phyloP scores from a whole-genome alignment of 2,329 filamentous ascomycete genomes.

The Aspergillus caelatus region DNA sequence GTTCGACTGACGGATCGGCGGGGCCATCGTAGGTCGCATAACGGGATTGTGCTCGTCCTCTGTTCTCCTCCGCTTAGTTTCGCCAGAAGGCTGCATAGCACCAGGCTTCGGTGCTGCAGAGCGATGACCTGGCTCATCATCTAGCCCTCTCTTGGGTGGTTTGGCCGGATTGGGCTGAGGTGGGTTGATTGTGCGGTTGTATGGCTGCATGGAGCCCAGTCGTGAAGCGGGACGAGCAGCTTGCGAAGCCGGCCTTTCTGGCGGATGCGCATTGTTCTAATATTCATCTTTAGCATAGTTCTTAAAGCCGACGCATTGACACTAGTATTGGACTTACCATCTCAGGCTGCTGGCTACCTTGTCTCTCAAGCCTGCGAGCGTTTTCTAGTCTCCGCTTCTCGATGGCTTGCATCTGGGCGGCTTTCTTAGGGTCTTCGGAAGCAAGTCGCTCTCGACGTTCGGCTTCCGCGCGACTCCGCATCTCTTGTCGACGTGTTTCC shows the following conservation, averaged over 20 bases:
- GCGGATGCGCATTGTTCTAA: conserved; percentile 29
- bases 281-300: conserved; percentile 7
- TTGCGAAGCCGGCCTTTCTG: conserved; percentile 33
- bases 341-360: conserved; percentile 48
- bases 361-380: conserved; percentile 48
- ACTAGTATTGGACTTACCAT: conserved; percentile 31
- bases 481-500: conserved; percentile 64
- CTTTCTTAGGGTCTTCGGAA: conserved; percentile 66
- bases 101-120: conserved; percentile 41
- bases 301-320: background rate
- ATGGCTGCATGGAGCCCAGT: conserved; percentile 55
- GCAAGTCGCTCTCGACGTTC: conserved; percentile 51
- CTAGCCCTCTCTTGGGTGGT: conserved; percentile 72
- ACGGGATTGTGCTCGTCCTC: conserved; percentile 68
- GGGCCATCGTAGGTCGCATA: conserved; percentile 72
- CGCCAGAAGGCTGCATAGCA: conserved; percentile 65
- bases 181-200: conserved; percentile 63
- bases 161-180: conserved; percentile 70
- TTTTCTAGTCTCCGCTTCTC: conserved; percentile 55
- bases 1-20: conserved; percentile 80
- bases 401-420: conserved; percentile 63
- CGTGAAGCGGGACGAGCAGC: conserved; percentile 55
- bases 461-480: conserved; percentile 63
- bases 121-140: conserved; percentile 58
- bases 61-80: conserved; percentile 79